Percentiles rank a stretch among this genome's conserved stretches.
Evolutionary conservation across 805 yeast species (phyloP).

Genomic region (Starmerella scarabaei): DNA sequence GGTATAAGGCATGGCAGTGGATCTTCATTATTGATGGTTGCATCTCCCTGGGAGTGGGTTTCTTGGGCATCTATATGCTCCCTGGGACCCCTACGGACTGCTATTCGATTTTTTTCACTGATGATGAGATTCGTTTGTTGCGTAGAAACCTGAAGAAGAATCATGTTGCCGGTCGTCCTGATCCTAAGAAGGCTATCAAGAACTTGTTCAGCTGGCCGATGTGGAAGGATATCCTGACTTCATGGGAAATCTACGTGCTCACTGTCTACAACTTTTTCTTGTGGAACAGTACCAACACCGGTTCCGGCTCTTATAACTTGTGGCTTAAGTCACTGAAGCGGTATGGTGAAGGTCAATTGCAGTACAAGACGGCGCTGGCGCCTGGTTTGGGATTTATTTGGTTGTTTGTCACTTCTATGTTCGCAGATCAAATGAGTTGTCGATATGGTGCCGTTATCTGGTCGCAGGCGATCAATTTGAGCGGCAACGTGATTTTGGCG

Average conservation of each 20-base stretch:
- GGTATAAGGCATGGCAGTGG: conserved; percentile 62
- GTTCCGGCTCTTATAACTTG: conserved; percentile 43
- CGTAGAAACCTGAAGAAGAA: conserved; percentile 30
- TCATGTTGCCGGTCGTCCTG: conserved; percentile 15
- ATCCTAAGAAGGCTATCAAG: conserved; percentile 14
- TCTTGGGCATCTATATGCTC: conserved; percentile 41
- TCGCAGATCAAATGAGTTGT: conserved; percentile 39
- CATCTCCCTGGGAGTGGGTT: conserved; percentile 44
- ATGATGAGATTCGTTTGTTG: conserved; percentile 44
- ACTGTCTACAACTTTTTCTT: conserved; percentile 44
- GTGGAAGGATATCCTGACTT: conserved; percentile 42
- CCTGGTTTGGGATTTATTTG: conserved; percentile 45
- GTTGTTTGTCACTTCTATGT: conserved; percentile 19
- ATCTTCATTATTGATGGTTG: conserved; percentile 53
- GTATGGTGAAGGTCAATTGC: conserved; percentile 35
- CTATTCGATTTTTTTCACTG: conserved; percentile 40
- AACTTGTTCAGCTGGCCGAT: conserved; percentile 31
- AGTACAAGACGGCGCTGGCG: conserved; percentile 40
- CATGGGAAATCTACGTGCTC: conserved; percentile 50
- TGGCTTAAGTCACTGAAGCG: conserved; percentile 45
- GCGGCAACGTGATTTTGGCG: conserved; percentile 41
- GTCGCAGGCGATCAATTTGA: conserved; percentile 41
- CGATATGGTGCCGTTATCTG: conserved; percentile 43
- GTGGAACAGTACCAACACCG: conserved; percentile 43
- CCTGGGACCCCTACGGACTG: conserved; percentile 58